phyloP scores from a whole-genome alignment of 768 basidiomycete genomes.

The Xerocomellus dryophilus region DNA sequence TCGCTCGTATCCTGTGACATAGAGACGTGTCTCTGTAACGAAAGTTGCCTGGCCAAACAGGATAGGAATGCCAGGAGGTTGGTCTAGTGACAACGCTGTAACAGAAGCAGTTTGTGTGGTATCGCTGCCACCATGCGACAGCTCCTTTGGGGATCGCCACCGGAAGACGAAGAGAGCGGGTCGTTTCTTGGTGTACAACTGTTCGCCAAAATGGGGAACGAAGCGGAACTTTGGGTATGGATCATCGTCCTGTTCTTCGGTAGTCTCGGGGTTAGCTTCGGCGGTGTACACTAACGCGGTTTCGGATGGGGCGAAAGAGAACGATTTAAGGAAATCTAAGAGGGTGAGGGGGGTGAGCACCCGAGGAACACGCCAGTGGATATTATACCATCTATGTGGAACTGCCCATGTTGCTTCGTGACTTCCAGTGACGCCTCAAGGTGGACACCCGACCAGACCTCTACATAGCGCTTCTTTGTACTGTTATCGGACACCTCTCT shows the following conservation, averaged over 20 bases:
- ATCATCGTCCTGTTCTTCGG: slow-evolving; percentile 22
- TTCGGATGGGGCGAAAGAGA: slow-evolving; percentile 55
- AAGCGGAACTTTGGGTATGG: slow-evolving; percentile 48
- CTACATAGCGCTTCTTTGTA: slow-evolving; percentile 49
- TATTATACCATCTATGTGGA: slow-evolving; percentile 57
- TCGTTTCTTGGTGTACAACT: slow-evolving; percentile 47
- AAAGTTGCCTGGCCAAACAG: slow-evolving; percentile 60
- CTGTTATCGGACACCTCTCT: slow-evolving; percentile 32
- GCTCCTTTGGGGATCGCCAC: slow-evolving; percentile 34
- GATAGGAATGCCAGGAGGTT: slow-evolving; percentile 19
- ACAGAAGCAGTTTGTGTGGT: slow-evolving; percentile 5
- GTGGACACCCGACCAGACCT: slow-evolving; percentile 51
- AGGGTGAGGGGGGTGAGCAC: background rate
- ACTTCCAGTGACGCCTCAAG: slow-evolving; percentile 53
- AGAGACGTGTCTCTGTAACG: slow-evolving; percentile 40
- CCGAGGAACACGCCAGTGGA: background rate
- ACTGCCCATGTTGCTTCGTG: slow-evolving; percentile 53
- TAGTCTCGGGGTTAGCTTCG: slow-evolving; percentile 41
- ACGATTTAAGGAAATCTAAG: slow-evolving; percentile 50
- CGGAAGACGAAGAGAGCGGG: slow-evolving; percentile 55
- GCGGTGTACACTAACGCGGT: slow-evolving; percentile 57
- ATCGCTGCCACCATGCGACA: background rate
- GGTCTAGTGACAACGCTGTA: slow-evolving; percentile 13
- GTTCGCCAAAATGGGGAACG: slow-evolving; percentile 62
- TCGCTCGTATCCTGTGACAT: slow-evolving; percentile 61